phyloP scores from a whole-genome alignment of 2,329 filamentous ascomycete genomes.

The Cucurbitaria berberidis region DNA sequence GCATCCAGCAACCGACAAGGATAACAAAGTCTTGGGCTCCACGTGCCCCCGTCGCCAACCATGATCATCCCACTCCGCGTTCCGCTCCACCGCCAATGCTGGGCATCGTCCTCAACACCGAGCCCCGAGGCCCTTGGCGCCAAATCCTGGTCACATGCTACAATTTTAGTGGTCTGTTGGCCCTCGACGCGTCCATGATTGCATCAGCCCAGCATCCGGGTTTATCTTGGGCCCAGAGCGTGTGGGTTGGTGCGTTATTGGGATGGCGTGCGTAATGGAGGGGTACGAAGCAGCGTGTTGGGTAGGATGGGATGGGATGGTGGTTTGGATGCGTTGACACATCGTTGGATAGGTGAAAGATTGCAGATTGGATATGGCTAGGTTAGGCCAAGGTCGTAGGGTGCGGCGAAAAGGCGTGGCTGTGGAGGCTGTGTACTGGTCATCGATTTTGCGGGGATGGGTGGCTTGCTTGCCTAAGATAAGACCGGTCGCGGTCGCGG shows the following conservation, averaged over 20 bases:
- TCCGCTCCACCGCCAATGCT: constrained; percentile 33
- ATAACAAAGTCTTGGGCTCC: neutral
- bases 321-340: neutral
- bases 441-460: constrained; percentile 9
- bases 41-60: neutral
- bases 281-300: constrained; percentile 1
- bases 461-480: neutral
- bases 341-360: neutral
- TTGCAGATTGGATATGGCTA: neutral
- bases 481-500: too few relatives aligned
- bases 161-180: constrained; percentile 1
- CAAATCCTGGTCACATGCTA: constrained; percentile 8
- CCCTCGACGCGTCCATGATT: constrained; percentile 4
- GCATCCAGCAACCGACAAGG: neutral
- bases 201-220: constrained; percentile 33
- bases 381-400: neutral
- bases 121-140: constrained; percentile 26
- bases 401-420: constrained; percentile 10
- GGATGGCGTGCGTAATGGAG: constrained; percentile 18
- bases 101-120: constrained; percentile 14
- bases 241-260: constrained; percentile 7
- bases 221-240: neutral
- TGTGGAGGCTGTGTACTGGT: constrained; percentile 24
- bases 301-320: neutral
- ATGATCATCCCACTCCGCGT: constrained; percentile 26